Evolutionary conservation across 2,329 filamentous ascomycete genomes (phyloP).

Genomic region (Fusarium falciforme): DNA sequence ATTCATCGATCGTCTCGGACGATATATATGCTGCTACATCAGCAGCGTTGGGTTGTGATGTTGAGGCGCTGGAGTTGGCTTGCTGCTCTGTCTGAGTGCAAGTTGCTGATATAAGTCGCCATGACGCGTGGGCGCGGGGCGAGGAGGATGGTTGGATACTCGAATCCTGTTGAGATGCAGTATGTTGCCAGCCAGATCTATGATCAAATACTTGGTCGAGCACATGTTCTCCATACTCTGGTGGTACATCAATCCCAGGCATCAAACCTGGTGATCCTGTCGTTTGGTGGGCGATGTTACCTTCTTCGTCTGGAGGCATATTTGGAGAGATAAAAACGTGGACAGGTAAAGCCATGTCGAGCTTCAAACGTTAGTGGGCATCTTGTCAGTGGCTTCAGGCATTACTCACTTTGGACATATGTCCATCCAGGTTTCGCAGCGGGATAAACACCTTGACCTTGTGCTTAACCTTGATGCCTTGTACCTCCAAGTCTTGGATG

Average conservation of each 20-base stretch:
- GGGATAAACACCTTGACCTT: constrained; percentile 91
- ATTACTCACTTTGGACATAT: constrained; percentile 79
- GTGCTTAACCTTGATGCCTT: constrained; percentile 90
- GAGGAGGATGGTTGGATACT: constrained; percentile 77
- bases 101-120: constrained; percentile 54
- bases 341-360: constrained; percentile 88
- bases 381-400: neutral
- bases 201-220: constrained; percentile 93
- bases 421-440: constrained; percentile 91
- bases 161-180: constrained; percentile 72
- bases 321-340: constrained; percentile 96
- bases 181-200: constrained; percentile 83
- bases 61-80: neutral
- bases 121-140: constrained; percentile 49
- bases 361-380: constrained; percentile 53
- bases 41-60: neutral
- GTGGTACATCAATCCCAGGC: constrained; percentile 77
- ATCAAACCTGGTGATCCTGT: constrained; percentile 58
- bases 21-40: constrained; percentile 61
- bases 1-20: constrained; percentile 63
- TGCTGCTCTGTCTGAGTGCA: constrained; percentile 57
- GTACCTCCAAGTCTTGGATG: constrained; percentile 86
- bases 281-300: constrained; percentile 75
- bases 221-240: constrained; percentile 88
- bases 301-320: constrained; percentile 85